A percentile compares a stretch with the other conserved stretches of the same genome.
phyloP scores from a whole-genome alignment of 2,329 filamentous ascomycete species.

The Alternaria hordeiaustralica region DNA sequence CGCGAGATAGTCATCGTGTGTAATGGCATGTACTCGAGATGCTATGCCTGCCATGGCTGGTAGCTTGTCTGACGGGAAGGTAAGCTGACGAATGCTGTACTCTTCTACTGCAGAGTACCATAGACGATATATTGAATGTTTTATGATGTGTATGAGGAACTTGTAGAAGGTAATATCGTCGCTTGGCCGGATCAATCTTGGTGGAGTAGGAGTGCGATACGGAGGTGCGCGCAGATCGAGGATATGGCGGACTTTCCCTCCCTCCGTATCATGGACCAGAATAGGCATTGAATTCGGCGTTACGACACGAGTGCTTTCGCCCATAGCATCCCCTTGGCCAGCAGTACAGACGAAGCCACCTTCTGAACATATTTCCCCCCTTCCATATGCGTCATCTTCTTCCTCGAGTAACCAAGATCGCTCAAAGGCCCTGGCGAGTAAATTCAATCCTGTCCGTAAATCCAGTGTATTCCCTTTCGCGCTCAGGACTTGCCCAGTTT shows the following conservation, averaged over 20 bases:
- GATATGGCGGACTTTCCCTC: not conserved
- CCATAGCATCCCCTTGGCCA: not conserved
- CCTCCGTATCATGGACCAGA: rapidly evolving
- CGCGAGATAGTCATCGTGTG: not conserved
- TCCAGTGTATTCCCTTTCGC: too few relatives aligned
- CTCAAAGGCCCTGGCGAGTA: not conserved
- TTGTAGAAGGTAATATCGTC: not conserved
- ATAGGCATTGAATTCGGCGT: not conserved
- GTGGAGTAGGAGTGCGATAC: not conserved
- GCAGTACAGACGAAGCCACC: not conserved
- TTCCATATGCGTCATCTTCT: too few relatives aligned
- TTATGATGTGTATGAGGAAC: not conserved
- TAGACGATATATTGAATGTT: rapidly evolving
- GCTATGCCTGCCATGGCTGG: not conserved
- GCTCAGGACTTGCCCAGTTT: not conserved
- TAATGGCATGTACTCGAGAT: not conserved
- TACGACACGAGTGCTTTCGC: rapidly evolving
- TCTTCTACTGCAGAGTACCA: not conserved
- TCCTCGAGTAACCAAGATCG: not conserved
- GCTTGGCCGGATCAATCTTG: not conserved
- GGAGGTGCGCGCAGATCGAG: not conserved
- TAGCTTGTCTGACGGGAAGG: not conserved
- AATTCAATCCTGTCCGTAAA: too few relatives aligned
- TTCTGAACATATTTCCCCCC: not conserved
- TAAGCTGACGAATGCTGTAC: not conserved